Evolutionary conservation across 768 basidiomycete genomes (phyloP).

Genomic region (Kwoniella botswanensis): DNA sequence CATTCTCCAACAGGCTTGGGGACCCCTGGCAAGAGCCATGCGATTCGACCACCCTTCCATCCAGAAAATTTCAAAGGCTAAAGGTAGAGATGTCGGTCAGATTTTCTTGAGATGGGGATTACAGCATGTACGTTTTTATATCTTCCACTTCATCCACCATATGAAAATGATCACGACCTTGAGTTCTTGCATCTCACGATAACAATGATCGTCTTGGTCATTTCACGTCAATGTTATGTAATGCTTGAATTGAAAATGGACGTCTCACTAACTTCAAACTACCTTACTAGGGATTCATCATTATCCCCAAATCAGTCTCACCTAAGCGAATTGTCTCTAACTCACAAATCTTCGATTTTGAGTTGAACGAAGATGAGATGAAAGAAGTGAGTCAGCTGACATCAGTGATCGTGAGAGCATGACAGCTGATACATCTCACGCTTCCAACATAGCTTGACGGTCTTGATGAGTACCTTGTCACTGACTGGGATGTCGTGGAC

Average conservation of each 20-base stretch:
- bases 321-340: constrained; percentile 61
- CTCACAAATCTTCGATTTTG: constrained; percentile 62
- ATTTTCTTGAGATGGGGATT: constrained; percentile 80
- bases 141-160: neutral
- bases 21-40: constrained; percentile 70
- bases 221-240: neutral
- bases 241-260: neutral
- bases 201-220: neutral
- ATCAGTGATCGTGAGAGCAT: too few relatives aligned
- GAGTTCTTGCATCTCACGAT: neutral
- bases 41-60: constrained; percentile 69
- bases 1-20: constrained; percentile 68
- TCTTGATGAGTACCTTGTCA: constrained; percentile 59
- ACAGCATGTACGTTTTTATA: constrained; percentile 65
- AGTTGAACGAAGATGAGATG: constrained; percentile 61
- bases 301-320: constrained; percentile 62
- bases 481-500: constrained; percentile 60
- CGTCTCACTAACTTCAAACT: neutral
- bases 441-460: constrained; percentile 44
- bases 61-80: constrained; percentile 63
- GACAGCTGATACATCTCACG: neutral
- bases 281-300: constrained; percentile 56
- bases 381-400: constrained; percentile 48
- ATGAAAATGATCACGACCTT: neutral
- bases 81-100: constrained; percentile 68